Evolutionary conservation across 768 basidiomycete genomes (phyloP).

Genomic region (Paxillus ammoniavirescens): DNA sequence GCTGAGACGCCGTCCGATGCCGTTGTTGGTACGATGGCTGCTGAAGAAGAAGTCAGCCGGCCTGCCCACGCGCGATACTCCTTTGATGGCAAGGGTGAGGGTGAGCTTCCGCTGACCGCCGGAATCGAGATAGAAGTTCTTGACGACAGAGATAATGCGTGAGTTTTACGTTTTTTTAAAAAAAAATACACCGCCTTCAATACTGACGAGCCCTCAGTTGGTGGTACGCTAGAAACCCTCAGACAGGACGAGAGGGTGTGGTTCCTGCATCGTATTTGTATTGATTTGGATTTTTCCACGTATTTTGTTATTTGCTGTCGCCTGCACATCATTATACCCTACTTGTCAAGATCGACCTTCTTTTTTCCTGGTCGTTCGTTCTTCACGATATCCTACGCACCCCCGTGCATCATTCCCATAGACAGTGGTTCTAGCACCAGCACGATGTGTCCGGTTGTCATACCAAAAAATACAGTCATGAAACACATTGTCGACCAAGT

Average conservation of each 20-base stretch:
- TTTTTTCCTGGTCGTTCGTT: constrained; percentile 30
- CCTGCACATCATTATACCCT: constrained; percentile 34
- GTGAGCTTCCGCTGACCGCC: constrained; percentile 67
- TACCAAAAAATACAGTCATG: constrained; percentile 17
- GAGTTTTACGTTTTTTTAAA: constrained; percentile 29
- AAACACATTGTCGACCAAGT: not conserved
- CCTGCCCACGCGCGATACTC: constrained; percentile 81
- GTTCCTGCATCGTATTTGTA: constrained; percentile 92
- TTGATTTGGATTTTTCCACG: constrained; percentile 40
- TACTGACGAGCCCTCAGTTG: constrained; percentile 51
- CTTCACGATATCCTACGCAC: constrained; percentile 24
- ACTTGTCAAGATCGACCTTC: constrained; percentile 37
- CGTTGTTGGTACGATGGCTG: constrained; percentile 53
- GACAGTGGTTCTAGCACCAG: constrained; percentile 8
- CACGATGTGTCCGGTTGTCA: constrained; percentile 6
- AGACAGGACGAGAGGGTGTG: constrained; percentile 81
- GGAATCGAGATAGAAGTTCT: constrained; percentile 75
- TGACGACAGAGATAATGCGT: constrained; percentile 81
- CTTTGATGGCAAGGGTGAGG: constrained; percentile 76
- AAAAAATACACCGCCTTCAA: not conserved
- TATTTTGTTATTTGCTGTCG: constrained; percentile 30
- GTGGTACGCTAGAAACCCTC: constrained; percentile 89
- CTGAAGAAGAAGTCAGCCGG: constrained; percentile 65
- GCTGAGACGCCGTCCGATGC: constrained; percentile 82
- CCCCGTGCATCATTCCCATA: constrained; percentile 15